Base-by-base conservation (phyloP, 176 grass and related monocot genomes). In the Oryza punctata region DNA sequence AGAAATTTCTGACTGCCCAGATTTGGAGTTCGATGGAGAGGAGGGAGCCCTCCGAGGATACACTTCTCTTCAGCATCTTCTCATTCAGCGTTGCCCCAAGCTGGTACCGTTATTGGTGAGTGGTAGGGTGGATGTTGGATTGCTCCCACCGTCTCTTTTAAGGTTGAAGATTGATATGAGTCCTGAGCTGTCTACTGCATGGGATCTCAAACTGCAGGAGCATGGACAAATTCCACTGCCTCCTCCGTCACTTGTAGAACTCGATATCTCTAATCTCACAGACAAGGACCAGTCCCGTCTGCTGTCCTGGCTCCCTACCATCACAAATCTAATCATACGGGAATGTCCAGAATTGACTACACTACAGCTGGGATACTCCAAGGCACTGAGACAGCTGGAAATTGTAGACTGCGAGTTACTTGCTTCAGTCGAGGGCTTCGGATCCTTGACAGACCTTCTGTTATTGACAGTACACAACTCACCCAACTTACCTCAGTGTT, bases 331-430 rank as follows among this genome's bases (percentile, higher is more conserved):
- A 2, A 0, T 0, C 3, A 18, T 87, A 19, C 0, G 12, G 1
- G 0, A 0, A 0, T 65, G 57, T 25, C 3, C 9, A 74, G 29
- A 60, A 7, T 32, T 81, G 77, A 29, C 14, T 3, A 72, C 68
- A 23, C 30, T 87, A 40, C 67, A 67, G 15, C 15, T 85, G 21
- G 72, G 69, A 27, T 50, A n/a, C 7, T 78, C 68, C 29, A 86
- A 40, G 16, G 10, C 84, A 70, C 69, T 79, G 76, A 14, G 45
- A 9, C 2, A 79, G 10, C 33, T 79, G 0, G 0, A 12, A 38
- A 44, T 73, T 18, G 3, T 0, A 0, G 0, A 10, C 6, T 73
- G 70, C 6, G 0, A 50, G 70, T 67, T 10, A 23, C 70, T 84
- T 27, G 7, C 14, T 12, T 72, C 23, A 12, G 11, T 81, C 15